Conservation (phyloP, 345 rosid species). For the Nephelium lappaceum region DNA sequence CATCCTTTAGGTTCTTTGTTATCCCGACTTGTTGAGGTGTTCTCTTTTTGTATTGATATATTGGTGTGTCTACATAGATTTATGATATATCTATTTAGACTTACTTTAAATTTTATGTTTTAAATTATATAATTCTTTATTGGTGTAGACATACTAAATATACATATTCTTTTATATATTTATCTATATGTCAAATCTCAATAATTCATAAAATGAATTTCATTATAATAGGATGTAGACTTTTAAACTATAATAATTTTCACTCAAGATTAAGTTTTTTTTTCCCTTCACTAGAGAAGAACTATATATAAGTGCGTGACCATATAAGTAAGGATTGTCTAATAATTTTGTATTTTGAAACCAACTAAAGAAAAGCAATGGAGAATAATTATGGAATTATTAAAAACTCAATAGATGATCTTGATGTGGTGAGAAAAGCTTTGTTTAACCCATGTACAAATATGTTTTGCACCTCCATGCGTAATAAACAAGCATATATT, state of each 20-base stretch:
- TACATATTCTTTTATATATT: neutral
- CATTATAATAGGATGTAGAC: too few species aligned
- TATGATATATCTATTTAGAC: too few species aligned
- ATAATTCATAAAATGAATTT: too few species aligned
- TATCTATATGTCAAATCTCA: neutral
- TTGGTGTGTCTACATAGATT: neutral
- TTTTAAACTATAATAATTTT: too few species aligned
- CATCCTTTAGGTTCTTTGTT: neutral
- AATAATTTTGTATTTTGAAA: neutral
- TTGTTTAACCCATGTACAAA: neutral
- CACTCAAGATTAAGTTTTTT: too few species aligned
- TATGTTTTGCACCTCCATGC: neutral
- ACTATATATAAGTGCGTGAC: too few species aligned
- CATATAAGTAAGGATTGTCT: neutral
- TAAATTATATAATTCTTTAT: neutral
- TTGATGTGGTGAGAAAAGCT: neutral
- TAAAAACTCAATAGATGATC: neutral
- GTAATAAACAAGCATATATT: conserved; percentile 12
- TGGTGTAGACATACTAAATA: neutral
- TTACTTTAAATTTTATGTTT: neutral
- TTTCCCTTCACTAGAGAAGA: too few species aligned
- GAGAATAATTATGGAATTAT: neutral
- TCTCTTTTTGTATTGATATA: neutral
- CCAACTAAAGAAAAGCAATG: neutral
- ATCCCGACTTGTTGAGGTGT: neutral